Evolutionary conservation across 1,139 yeast genomes (phyloP), one percentile per base, ranked within the genome.

Genomic region (Zygotorulaspora mrakii): DNA sequence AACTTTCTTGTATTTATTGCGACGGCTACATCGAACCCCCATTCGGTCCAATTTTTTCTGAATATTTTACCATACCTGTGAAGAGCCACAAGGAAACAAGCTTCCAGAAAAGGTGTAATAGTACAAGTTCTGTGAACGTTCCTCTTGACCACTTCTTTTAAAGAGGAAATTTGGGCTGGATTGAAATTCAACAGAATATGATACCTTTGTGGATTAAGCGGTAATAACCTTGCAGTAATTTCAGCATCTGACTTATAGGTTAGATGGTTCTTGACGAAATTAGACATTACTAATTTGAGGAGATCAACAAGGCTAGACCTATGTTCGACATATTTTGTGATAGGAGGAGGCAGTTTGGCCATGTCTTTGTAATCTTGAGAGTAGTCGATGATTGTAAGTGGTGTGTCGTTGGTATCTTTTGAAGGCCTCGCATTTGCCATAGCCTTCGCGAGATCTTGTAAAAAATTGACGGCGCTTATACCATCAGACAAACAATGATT

Each of bases 401-500:
- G 21, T 3, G 17, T 17, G 9, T 4, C 7, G 5, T 25, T 11
- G 5, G 5, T 9, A 11, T 16, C 9, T 3, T 14, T 4, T 9
- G n/a, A 16, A 4, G 54, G 17, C 5, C 29, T 36, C 4, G 30
- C 29, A 5, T 28, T 20, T 16, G 18, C 18, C 20, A 28, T 16
- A 28, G 3, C 14, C 11, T n/a, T 17, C 9, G 41, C 35, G 11
- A 56, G 35, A 31, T 54, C 59, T 30, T 50, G 42, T 23, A 54
- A 47, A 23, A 56, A 34, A 37, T 54, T 53, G 5, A 49, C 38
- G 29, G 50, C 50, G 14, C 52, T 51, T 16, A 40, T 42, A 3
- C 54, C 61, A 38, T 56, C 61, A 6, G 55, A 46, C 23, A 47
- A 42, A 32, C 50, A 45, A 40, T 56, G 61, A 31, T 56, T 54